Base-by-base conservation (phyloP, 169 alveolate genomes). In the Babesia bovis region DNA sequence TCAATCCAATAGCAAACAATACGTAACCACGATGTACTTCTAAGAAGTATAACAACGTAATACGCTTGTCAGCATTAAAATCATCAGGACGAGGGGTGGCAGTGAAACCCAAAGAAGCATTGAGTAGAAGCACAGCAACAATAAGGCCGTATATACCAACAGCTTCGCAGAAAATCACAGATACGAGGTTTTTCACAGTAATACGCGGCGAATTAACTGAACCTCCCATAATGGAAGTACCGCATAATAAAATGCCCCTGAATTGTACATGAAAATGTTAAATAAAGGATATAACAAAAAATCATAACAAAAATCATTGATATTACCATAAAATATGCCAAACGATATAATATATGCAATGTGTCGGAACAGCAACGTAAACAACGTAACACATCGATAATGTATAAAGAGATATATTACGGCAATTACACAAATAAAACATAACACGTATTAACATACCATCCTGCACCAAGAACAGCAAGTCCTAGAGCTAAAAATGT, bases 121-220 rank as follows among this genome's bases (percentile, higher is more conserved):
- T 63, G 56, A 59, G 74, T 32, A 74, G 78, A 69, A 86, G 66
- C 10, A 89, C 85, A 30, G 94, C 83, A 1, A 85, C 87, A 55
- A 90, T 85, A 26, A 89, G 87, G 28, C 91, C 93, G 66, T 90
- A 91, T 63, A 85, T 87, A 56, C 99, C 99, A 17, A 97, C 97
- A 30, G 99, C 99, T 82, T 98, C 99, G 89, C 99, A 98, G 90
- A 98, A 98, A 81, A 97, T 98, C 58, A 98, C 95, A 53, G 98
- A 93, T 44, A 98, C 97, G 66, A 98, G 83, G 89, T 97, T 98
- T 92, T 98, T 98, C 30, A 99, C 95, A 58, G 98, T 96, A 60
- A 98, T 97, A 77, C 99, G 94, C 21, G 99, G 99, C 52, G 99
- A 94, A 87, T 96, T 96, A 65, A 98, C 96, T 32, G 99, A 96